A percentile compares a stretch with the other conserved stretches of the same genome.
Evolutionary conservation across 2,329 filamentous ascomycete genomes (phyloP).

Genomic region (Arthrobotrys musiformis): DNA sequence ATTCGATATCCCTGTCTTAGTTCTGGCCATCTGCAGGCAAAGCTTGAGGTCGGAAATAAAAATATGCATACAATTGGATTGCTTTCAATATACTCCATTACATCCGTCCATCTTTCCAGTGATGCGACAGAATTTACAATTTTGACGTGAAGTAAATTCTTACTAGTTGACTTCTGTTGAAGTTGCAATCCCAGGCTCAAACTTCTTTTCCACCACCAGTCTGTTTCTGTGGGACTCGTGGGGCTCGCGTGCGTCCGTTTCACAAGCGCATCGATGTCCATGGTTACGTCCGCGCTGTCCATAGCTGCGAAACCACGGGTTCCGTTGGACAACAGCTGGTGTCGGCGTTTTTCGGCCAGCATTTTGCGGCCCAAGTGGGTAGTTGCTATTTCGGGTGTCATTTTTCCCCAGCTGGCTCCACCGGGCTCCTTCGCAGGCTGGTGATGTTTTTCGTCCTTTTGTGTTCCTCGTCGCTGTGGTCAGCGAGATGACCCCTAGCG

Average conservation of each 20-base stretch:
- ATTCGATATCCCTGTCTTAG: neutral
- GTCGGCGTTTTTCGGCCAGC: constrained; percentile 48
- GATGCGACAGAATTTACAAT: constrained; percentile 30
- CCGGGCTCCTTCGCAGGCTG: too few species aligned
- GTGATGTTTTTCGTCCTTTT: neutral
- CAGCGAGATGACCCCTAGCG: neutral
- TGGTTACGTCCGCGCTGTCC: constrained; percentile 32
- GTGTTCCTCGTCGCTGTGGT: neutral
- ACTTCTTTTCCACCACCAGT: constrained; percentile 54
- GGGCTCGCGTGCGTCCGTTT: constrained; percentile 2
- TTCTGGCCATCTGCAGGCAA: neutral
- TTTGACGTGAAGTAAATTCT: constrained; percentile 45
- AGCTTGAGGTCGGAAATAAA: neutral
- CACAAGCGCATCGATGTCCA: constrained; percentile 45
- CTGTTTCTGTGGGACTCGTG: constrained; percentile 42
- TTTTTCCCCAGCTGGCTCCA: neutral
- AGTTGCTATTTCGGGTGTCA: constrained; percentile 31
- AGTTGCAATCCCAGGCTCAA: constrained; percentile 11
- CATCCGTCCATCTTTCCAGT: constrained; percentile 30
- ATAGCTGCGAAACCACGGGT: constrained; percentile 49
- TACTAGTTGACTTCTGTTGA: constrained; percentile 18
- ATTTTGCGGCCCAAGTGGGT: constrained; percentile 44
- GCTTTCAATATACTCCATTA: constrained; percentile 36
- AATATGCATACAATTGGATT: constrained; percentile 32
- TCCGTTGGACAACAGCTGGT: constrained; percentile 42